These are phyloP conservation scores for Phoma sp. DNA, from an alignment of 2,329 filamentous ascomycete genomes.

Conservation along the genomic window DNA sequence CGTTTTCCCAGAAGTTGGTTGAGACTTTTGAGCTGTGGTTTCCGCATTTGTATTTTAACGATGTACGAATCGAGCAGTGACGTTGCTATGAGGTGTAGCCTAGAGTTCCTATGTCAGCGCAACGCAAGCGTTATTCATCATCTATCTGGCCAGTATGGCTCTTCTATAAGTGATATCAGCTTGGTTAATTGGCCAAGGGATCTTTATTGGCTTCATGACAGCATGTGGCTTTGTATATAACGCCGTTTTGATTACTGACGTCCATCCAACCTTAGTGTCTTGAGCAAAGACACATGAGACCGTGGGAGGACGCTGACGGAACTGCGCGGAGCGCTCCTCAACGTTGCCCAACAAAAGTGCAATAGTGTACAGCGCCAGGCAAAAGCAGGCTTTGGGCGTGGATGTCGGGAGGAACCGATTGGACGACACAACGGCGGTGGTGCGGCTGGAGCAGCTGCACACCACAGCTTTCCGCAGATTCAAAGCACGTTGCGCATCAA, in stretches of 20 bases:
- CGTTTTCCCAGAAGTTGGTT: not conserved
- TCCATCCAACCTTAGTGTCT: not conserved
- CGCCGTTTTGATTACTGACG: not conserved
- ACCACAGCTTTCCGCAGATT: not conserved
- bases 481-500: conserved; percentile 1
- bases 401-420: conserved; percentile 5
- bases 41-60: conserved; percentile 10
- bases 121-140: conserved; percentile 6
- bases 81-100: conserved; percentile 14
- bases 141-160: not conserved
- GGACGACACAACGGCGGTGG: not conserved
- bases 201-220: not conserved
- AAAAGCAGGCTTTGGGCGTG: not conserved
- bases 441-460: conserved; percentile 11
- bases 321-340: not conserved
- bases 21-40: not conserved
- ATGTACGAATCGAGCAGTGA: conserved; percentile 3
- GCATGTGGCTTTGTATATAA: not conserved
- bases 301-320: not conserved
- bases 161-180: conserved; percentile 1
- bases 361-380: not conserved
- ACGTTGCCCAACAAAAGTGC: not conserved
- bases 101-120: conserved; percentile 1
- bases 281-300: not conserved
- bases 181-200: not conserved